Percentiles rank a stretch among this genome's conserved stretches.
Evolutionary conservation across 495 filamentous ascomycete species (phyloP).

Genomic region (Terfezia boudieri): DNA sequence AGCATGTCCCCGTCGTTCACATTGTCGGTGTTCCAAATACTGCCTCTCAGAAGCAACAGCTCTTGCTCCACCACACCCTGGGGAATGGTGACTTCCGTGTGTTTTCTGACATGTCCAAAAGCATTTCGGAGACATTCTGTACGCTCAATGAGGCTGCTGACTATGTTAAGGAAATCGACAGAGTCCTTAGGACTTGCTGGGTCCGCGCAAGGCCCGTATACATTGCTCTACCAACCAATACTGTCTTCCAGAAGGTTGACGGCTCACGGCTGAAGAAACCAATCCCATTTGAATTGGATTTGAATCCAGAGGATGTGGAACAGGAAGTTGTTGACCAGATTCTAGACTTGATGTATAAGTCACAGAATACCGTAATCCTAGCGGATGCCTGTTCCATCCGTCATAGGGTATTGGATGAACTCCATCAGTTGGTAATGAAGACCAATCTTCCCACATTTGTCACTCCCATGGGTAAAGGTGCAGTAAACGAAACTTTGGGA

Average conservation of each 20-base stretch:
- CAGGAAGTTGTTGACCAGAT: conserved; percentile 68
- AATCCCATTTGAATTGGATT: conserved; percentile 40
- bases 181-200: conserved; percentile 57
- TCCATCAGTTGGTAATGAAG: conserved; percentile 52
- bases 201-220: conserved; percentile 56
- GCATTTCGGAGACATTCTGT: conserved; percentile 47
- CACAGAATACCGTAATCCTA: conserved; percentile 57
- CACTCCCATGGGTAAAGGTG: conserved; percentile 80
- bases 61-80: conserved; percentile 80
- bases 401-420: conserved; percentile 51
- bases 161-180: conserved; percentile 54
- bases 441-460: conserved; percentile 66
- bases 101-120: conserved; percentile 55
- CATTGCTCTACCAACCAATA: conserved; percentile 66
- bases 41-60: conserved; percentile 30
- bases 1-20: conserved; percentile 58
- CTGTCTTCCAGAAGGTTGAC: conserved; percentile 59
- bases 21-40: conserved; percentile 54
- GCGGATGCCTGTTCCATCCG: conserved; percentile 84
- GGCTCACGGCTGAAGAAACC: conserved; percentile 43
- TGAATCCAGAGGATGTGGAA: conserved; percentile 51
- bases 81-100: conserved; percentile 77
- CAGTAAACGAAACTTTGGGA: conserved; percentile 51
- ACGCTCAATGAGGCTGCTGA: conserved; percentile 46
- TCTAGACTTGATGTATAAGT: conserved; percentile 49